phyloP scores from a whole-genome alignment of 2,329 filamentous ascomycete genomes.

The Exophiala viscosa region DNA sequence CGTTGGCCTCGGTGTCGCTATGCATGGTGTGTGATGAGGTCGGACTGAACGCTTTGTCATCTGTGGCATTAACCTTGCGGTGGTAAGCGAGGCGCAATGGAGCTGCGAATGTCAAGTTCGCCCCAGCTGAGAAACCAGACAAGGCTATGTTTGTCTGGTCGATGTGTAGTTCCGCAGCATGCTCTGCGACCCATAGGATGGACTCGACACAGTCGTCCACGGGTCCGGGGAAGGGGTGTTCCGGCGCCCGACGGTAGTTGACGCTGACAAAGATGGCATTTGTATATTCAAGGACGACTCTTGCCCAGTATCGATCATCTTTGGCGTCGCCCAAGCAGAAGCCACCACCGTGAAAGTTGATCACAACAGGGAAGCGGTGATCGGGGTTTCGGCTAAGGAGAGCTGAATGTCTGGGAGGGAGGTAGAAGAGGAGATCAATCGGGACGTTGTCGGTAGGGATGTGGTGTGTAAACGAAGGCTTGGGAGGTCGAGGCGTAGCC shows the following conservation, averaged over 20 bases:
- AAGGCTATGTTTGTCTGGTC: constrained; percentile 57
- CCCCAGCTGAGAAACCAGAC: constrained; percentile 61
- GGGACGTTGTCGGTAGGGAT: constrained; percentile 51
- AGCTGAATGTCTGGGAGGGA: constrained; percentile 43
- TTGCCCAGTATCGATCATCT: constrained; percentile 60
- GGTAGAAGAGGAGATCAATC: constrained; percentile 60
- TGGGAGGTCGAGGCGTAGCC: constrained; percentile 58
- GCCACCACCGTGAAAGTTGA: constrained; percentile 64
- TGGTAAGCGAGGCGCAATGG: constrained; percentile 54
- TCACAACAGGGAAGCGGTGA: constrained; percentile 53
- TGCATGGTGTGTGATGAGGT: constrained; percentile 25
- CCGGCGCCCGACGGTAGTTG: constrained; percentile 59
- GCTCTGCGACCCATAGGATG: constrained; percentile 54
- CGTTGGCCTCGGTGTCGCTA: constrained; percentile 13
- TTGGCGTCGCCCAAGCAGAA: constrained; percentile 58
- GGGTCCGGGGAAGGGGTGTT: constrained; percentile 59
- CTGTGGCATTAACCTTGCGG: constrained; percentile 31
- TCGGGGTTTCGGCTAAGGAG: constrained; percentile 33
- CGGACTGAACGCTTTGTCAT: constrained; percentile 30
- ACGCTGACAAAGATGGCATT: constrained; percentile 59
- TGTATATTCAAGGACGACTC: constrained; percentile 52
- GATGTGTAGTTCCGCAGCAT: constrained; percentile 55
- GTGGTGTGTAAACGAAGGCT: constrained; percentile 56
- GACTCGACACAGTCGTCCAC: constrained; percentile 63
- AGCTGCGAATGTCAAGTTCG: constrained; percentile 60